phyloP scores from a whole-genome alignment of 1,139 yeast genomes.

The Scheffersomyces segobiensis region DNA sequence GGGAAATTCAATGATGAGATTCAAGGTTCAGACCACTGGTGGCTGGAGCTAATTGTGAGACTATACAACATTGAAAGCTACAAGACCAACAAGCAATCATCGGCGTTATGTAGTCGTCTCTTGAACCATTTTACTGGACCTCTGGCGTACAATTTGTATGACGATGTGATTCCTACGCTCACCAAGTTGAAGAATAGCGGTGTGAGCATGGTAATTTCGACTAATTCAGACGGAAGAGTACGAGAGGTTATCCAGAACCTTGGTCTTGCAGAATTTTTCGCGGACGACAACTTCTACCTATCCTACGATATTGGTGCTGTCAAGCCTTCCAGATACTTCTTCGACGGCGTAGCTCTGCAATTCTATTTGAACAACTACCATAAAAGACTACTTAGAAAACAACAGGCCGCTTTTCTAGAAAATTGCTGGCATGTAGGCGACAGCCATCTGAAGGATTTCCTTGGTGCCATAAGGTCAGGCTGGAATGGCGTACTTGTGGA shows the following conservation, averaged over 20 bases:
- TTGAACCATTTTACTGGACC: slow-evolving; percentile 47
- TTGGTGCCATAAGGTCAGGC: slow-evolving; percentile 55
- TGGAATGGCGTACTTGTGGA: slow-evolving; percentile 62
- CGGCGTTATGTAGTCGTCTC: slow-evolving; percentile 37
- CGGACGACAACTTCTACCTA: slow-evolving; percentile 37
- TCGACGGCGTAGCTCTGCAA: slow-evolving; percentile 33
- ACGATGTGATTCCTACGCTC: slow-evolving; percentile 55
- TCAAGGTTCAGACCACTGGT: slow-evolving; percentile 49
- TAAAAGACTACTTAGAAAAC: slow-evolving; percentile 16
- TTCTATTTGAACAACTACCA: not conserved
- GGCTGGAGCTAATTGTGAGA: slow-evolving; percentile 51
- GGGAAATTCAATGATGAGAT: slow-evolving; percentile 45
- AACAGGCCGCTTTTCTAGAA: slow-evolving; percentile 12
- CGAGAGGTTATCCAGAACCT: slow-evolving; percentile 45
- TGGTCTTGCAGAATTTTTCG: slow-evolving; percentile 41
- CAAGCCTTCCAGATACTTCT: slow-evolving; percentile 55
- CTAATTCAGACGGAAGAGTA: slow-evolving; percentile 63
- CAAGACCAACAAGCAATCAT: slow-evolving; percentile 16
- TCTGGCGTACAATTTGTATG: slow-evolving; percentile 54
- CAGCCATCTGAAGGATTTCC: slow-evolving; percentile 51
- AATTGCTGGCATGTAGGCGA: slow-evolving; percentile 70
- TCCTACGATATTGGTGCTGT: slow-evolving; percentile 55
- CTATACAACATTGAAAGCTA: slow-evolving; percentile 37
- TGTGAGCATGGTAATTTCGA: slow-evolving; percentile 47
- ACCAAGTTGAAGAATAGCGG: slow-evolving; percentile 27